Percentiles rank a stretch among this genome's conserved stretches.
phyloP scores from a whole-genome alignment of 1,139 yeast species.

The Blastobotrys arbuscula region DNA sequence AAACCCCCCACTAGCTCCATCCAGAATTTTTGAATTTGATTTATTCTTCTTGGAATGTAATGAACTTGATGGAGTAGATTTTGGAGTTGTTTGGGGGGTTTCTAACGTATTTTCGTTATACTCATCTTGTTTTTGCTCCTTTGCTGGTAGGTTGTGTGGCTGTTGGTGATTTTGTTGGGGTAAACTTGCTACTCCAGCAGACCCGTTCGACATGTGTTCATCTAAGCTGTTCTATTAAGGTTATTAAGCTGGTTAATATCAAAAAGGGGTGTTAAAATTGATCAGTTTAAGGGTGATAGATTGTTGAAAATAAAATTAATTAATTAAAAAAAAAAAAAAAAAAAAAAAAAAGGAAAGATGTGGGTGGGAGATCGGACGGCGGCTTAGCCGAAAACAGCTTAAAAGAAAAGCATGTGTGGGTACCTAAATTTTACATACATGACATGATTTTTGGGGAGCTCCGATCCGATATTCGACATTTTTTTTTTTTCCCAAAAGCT shows the following conservation, averaged over 20 bases:
- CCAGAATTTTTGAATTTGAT: neutral
- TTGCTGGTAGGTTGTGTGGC: neutral
- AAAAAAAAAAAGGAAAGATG: too few relatives aligned
- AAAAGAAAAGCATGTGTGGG: too few relatives aligned
- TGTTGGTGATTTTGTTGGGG: neutral
- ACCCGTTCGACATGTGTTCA: neutral
- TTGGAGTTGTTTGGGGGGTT: neutral
- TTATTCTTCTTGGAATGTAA: neutral
- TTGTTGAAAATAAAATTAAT: too few relatives aligned
- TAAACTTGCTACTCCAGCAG: neutral
- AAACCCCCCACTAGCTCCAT: conserved; percentile 3
- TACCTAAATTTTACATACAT: too few relatives aligned
- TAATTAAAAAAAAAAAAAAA: too few relatives aligned
- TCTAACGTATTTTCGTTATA: neutral
- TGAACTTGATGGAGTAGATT: neutral
- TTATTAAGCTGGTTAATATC: too few relatives aligned
- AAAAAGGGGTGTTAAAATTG: too few relatives aligned
- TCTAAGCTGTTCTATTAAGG: neutral
- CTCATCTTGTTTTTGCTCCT: neutral
- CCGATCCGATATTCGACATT: too few relatives aligned
- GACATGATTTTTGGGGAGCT: too few relatives aligned
- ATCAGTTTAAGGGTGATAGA: too few relatives aligned
- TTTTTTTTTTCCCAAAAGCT: neutral
- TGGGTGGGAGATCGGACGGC: too few relatives aligned
- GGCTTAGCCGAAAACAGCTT: too few relatives aligned